Base-by-base conservation (phyloP, 768 basidiomycete species). In the Kwoniella europaea region DNA sequence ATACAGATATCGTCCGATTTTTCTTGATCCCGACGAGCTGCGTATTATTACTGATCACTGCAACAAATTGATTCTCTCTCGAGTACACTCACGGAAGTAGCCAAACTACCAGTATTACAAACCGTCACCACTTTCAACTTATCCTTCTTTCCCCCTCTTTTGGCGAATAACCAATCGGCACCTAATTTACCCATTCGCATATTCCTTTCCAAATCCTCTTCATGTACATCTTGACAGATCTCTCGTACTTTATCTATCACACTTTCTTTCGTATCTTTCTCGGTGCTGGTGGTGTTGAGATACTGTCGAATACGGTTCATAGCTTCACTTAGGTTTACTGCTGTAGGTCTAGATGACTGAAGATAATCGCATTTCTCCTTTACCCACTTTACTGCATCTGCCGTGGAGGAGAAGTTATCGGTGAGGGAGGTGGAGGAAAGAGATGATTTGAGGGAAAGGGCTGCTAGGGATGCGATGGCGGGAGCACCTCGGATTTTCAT, bases 61-160 rank as follows among this genome's bases (percentile, higher is more conserved):
- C 4, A 29, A 29, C 29, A 29, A 29, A 29, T 29, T 4, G 29
- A 29, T 4, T 29, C 29, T 29, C 29, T 29, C 29, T 29, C 5
- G 29, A 29, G 3, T 4, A 29, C 29, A 29, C 90, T 66, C 75
- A 94, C 94, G 41, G 94, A 96, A 10, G 94, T 97, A 1, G 96
- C 95, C 73, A 98, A 87, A 24, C 91, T 93, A 4, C 95, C 95
- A n/a, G 95, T 98, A 83, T 98, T 98, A 85, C 95, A 98, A 12
- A 98, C 93, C 4, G 95, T 97, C 82, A 97, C 85, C 20, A 96
- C 88, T 79, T 92, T 94, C 68, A 97, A 83, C 50, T 85, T 87
- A 56, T 85, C 54, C 86, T 86, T 67, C 62, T 85, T 86, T 29
- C 41, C 85, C 86, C 69, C 57, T 56, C 75, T 67, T 52, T 77